phyloP scores from a whole-genome alignment of 345 rosid species.

The Pseudoturritis turrita region DNA sequence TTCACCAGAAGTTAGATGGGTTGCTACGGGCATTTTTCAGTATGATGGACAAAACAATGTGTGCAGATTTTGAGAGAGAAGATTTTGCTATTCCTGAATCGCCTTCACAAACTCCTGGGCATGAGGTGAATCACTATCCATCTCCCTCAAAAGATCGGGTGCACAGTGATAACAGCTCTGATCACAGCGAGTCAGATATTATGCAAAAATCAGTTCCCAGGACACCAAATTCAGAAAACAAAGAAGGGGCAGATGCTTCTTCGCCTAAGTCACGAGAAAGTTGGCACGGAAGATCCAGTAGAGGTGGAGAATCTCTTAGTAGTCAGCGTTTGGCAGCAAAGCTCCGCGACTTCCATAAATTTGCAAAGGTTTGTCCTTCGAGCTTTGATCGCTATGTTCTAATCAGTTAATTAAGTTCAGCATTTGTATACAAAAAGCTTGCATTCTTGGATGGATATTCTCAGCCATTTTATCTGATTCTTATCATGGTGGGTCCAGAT shows the following conservation, averaged over 20 bases:
- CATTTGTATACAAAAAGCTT: neutral
- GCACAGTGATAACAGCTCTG: slow-evolving; percentile 47
- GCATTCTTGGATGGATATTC: neutral
- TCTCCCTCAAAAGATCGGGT: slow-evolving; percentile 58
- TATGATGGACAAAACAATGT: slow-evolving; percentile 57
- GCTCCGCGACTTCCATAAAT: slow-evolving; percentile 92
- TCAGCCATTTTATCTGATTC: neutral
- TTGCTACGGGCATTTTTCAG: slow-evolving; percentile 64
- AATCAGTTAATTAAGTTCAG: neutral
- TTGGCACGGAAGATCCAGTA: slow-evolving; percentile 65
- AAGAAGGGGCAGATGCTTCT: slow-evolving; percentile 54
- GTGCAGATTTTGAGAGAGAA: slow-evolving; percentile 71
- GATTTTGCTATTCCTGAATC: slow-evolving; percentile 63
- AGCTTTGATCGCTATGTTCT: neutral
- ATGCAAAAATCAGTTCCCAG: slow-evolving; percentile 49
- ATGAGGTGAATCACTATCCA: slow-evolving; percentile 38
- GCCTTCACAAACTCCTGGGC: slow-evolving; percentile 38
- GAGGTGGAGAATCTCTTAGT: slow-evolving; percentile 69
- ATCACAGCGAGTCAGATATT: slow-evolving; percentile 54
- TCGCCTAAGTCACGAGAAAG: slow-evolving; percentile 73
- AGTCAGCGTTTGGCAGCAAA: slow-evolving; percentile 81
- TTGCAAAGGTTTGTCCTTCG: slow-evolving; percentile 73
- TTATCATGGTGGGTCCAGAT: slow-evolving; percentile 42
- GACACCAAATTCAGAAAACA: slow-evolving; percentile 57
- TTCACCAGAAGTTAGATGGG: slow-evolving; percentile 81